phyloP scores from a whole-genome alignment of 1,284 basidiomycete species.

The Cryptococcus hybrid region DNA sequence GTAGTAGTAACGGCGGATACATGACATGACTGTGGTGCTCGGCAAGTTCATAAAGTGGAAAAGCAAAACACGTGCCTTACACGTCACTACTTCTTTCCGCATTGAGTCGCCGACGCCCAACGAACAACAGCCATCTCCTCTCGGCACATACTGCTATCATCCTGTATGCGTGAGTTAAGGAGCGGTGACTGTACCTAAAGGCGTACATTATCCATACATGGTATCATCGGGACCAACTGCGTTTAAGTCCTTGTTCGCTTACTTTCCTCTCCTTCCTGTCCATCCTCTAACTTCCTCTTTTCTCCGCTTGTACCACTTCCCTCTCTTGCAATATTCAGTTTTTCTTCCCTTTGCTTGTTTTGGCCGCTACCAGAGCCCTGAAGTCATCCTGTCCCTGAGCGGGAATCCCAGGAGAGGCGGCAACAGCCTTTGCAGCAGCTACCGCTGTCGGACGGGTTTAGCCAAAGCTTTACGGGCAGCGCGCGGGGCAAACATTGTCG shows the following conservation, averaged over 20 bases:
- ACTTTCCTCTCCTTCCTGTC: slow-evolving; percentile 6
- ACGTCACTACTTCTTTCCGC: no score
- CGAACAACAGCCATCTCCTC: no score
- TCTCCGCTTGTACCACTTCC: slow-evolving; percentile 7
- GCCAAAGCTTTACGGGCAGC: slow-evolving; percentile 29
- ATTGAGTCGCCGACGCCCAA: no score
- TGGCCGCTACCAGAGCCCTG: slow-evolving; percentile 17
- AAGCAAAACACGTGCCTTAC: no score
- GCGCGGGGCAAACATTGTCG: slow-evolving; percentile 31
- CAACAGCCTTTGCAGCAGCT: slow-evolving; percentile 1
- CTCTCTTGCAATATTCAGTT: slow-evolving; percentile 10
- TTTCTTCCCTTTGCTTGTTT: slow-evolving; percentile 33
- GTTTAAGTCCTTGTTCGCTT: slow-evolving; percentile 3
- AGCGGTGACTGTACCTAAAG: no score
- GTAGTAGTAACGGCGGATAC: no score
- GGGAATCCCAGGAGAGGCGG: slow-evolving; percentile 13
- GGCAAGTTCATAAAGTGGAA: no score
- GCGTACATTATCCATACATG: no score
- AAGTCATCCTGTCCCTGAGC: slow-evolving; percentile 37
- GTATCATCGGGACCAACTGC: not conserved
- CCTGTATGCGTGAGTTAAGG: no score
- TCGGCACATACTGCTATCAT: no score
- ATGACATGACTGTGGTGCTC: no score
- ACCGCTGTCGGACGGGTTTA: slow-evolving; percentile 26
- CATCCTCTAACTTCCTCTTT: slow-evolving; percentile 20